Percentiles rank a stretch among this genome's conserved stretches.
phyloP scores from a whole-genome alignment of 805 yeast species.

The Tetrapisispora pingtungensis region DNA sequence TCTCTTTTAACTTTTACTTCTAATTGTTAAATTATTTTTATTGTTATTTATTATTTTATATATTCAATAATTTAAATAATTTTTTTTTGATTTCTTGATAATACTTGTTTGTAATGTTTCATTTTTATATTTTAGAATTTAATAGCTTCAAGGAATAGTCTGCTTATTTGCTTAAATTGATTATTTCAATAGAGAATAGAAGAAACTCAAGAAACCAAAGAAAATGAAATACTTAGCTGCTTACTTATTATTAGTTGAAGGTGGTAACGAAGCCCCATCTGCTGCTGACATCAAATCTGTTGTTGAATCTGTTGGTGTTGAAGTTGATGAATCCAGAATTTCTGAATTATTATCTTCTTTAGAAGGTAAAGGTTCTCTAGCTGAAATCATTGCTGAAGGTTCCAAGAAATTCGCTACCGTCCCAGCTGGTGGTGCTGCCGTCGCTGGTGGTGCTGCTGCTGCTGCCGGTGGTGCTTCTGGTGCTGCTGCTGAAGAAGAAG shows the following conservation, averaged over 20 bases:
- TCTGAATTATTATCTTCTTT: conserved; percentile 55
- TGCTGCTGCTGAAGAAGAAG: conserved; percentile 45
- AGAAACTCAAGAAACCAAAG: conserved; percentile 6
- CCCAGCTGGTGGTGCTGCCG: conserved; percentile 55
- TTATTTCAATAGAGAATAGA: conserved; percentile 22
- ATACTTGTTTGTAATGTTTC: too few relatives aligned
- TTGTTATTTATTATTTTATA: background rate
- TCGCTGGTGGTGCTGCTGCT: conserved; percentile 4
- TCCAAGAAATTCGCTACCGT: conserved; percentile 70
- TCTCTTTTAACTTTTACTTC: background rate
- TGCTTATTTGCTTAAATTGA: conserved; percentile 31
- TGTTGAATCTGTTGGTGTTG: conserved; percentile 68
- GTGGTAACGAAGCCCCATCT: conserved; percentile 77
- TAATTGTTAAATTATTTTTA: background rate
- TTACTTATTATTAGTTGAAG: conserved; percentile 79
- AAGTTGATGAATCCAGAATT: conserved; percentile 70
- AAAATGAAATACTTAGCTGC: conserved; percentile 87
- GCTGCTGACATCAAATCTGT: conserved; percentile 65
- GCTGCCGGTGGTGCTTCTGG: conserved; percentile 5
- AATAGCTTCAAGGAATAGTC: conserved; percentile 32
- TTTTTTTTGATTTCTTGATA: background rate
- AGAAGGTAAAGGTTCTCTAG: conserved; percentile 61
- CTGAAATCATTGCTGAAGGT: conserved; percentile 72
- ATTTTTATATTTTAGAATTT: too few relatives aligned
- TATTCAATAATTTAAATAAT: background rate